A percentile compares a stretch with the other conserved stretches of the same genome.
Conservation (phyloP, 106 monocot species). For the Triglochin maritima region DNA sequence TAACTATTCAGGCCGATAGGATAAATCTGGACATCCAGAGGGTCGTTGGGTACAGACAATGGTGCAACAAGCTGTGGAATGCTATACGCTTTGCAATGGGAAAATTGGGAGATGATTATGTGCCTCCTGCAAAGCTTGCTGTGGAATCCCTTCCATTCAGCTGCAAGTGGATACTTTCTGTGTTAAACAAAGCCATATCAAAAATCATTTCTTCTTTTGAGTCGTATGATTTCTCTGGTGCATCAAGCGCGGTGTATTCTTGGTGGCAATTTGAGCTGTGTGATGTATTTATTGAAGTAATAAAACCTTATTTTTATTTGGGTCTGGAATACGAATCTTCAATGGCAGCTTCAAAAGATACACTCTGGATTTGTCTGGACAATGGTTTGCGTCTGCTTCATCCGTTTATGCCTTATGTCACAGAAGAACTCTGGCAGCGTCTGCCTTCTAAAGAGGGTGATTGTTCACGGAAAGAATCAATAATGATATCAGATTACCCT, state of each 20-base stretch:
- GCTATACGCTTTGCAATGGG: constrained; percentile 92
- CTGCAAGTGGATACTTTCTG: constrained; percentile 97
- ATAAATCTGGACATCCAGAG: constrained; percentile 85
- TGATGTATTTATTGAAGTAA: constrained; percentile 97
- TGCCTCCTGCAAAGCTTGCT: constrained; percentile 37
- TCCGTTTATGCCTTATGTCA: constrained; percentile 98
- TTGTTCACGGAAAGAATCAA: constrained; percentile 43
- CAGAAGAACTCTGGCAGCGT: constrained; percentile 95
- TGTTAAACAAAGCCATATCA: constrained; percentile 68
- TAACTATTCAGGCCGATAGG: constrained; percentile 59
- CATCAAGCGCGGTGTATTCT: constrained; percentile 71
- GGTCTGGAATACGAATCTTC: constrained; percentile 39
- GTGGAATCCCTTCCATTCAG: constrained; percentile 55
- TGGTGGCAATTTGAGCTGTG: constrained; percentile 97
- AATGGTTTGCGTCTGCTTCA: constrained; percentile 87
- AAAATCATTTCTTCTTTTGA: constrained; percentile 74
- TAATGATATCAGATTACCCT: constrained; percentile 90
- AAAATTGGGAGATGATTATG: constrained; percentile 78
- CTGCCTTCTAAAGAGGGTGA: constrained; percentile 48
- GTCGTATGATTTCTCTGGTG: constrained; percentile 74
- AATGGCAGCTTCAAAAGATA: constrained; percentile 43
- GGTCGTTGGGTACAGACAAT: constrained; percentile 81
- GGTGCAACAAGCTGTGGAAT: constrained; percentile 99
- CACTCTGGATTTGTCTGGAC: constrained; percentile 87
- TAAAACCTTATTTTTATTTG: constrained; percentile 80